These are phyloP conservation scores for Bipolaris cookei DNA, from an alignment of 2,329 filamentous ascomycete species.

Conservation along the genomic window DNA sequence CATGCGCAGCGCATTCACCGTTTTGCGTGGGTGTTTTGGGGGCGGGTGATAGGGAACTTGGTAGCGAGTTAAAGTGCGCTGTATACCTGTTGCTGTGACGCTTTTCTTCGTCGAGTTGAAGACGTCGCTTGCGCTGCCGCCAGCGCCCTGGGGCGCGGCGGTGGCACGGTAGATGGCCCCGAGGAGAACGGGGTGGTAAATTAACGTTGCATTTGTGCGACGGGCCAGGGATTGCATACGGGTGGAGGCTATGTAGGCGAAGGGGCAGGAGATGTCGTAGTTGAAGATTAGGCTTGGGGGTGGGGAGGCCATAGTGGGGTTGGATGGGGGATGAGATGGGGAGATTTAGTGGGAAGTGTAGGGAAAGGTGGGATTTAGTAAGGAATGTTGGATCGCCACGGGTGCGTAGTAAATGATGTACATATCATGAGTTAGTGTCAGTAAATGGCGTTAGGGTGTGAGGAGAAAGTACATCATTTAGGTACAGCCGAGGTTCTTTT, in stretches of 20 bases:
- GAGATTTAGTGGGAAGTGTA: neutral
- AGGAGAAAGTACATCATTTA: constrained; percentile 6
- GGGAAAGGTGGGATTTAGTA: neutral
- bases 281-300: constrained; percentile 33
- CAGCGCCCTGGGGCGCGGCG: constrained; percentile 45
- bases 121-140: constrained; percentile 44
- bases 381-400: neutral
- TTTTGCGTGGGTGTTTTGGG: constrained; percentile 42
- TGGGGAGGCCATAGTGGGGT: constrained; percentile 16
- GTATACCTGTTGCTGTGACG: constrained; percentile 37
- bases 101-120: constrained; percentile 45
- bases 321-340: neutral
- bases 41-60: constrained; percentile 41
- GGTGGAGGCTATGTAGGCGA: constrained; percentile 49
- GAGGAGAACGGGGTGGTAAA: constrained; percentile 41
- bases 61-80: constrained; percentile 40
- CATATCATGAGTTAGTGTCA: constrained; percentile 1
- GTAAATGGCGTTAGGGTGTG: constrained; percentile 4
- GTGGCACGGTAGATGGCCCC: constrained; percentile 47
- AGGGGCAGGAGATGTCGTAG: constrained; percentile 48
- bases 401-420: neutral
- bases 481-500: constrained; percentile 13
- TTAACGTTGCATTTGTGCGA: constrained; percentile 33
- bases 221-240: constrained; percentile 38
- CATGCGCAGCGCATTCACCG: constrained; percentile 41